phyloP scores from a whole-genome alignment of 1,139 yeast species.

The Saccharomyces hybrid region DNA sequence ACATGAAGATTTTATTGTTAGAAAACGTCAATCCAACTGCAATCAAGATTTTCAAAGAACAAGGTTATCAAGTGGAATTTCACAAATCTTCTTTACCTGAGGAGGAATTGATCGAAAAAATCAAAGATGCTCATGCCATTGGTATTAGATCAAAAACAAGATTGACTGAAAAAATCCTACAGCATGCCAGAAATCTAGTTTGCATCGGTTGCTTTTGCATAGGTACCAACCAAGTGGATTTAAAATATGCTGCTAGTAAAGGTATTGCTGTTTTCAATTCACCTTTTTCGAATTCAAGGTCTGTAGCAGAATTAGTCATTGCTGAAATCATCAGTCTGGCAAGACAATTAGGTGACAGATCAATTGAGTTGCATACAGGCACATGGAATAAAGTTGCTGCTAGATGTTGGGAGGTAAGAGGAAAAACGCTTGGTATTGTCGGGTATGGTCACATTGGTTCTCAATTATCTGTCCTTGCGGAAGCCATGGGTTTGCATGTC shows the following conservation, averaged over 20 bases:
- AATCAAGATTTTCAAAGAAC: constrained; percentile 69
- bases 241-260: constrained; percentile 81
- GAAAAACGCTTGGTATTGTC: constrained; percentile 92
- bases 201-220: constrained; percentile 98
- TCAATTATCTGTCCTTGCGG: constrained; percentile 93
- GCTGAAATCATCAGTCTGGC: constrained; percentile 92
- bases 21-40: constrained; percentile 95
- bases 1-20: constrained; percentile 78
- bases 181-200: constrained; percentile 82
- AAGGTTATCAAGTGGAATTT: constrained; percentile 96
- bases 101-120: constrained; percentile 90
- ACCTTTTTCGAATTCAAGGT: constrained; percentile 96
- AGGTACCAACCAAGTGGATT: constrained; percentile 96
- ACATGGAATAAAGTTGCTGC: constrained; percentile 96
- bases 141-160: constrained; percentile 97
- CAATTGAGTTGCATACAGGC: constrained; percentile 92
- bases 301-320: constrained; percentile 96
- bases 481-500: constrained; percentile 96
- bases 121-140: constrained; percentile 87
- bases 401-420: constrained; percentile 98
- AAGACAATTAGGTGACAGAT: constrained; percentile 95
- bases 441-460: constrained; percentile 99
- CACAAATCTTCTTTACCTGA: constrained; percentile 85
- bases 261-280: constrained; percentile 98
- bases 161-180: constrained; percentile 68